Evolutionary conservation across 2,329 filamentous ascomycete species (phyloP).

Genomic region (Ilyonectria robusta): DNA sequence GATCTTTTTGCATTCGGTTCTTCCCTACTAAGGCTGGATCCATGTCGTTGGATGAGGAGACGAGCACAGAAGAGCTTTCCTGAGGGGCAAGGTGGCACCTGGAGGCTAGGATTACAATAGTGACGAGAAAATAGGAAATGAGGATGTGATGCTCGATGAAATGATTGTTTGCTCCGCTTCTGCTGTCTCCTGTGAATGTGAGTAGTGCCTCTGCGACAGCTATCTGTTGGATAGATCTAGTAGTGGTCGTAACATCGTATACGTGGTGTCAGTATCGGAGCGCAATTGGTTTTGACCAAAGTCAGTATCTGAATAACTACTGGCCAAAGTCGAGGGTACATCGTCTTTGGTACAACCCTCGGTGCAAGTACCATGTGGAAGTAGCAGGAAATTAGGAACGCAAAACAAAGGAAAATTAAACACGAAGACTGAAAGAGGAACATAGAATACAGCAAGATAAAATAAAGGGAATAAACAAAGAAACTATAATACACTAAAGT

Average conservation of each 20-base stretch:
- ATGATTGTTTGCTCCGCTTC: neutral
- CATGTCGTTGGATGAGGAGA: slow-evolving; percentile 44
- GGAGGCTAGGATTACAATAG: slow-evolving; percentile 40
- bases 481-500: too few species aligned
- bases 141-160: slow-evolving; percentile 33
- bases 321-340: too few species aligned
- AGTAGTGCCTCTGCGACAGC: neutral
- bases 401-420: neutral
- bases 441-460: neutral
- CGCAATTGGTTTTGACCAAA: too few species aligned
- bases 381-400: neutral
- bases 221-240: neutral
- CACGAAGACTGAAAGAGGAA: neutral
- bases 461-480: neutral
- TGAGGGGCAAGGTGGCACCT: slow-evolving; percentile 20
- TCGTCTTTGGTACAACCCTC: too few species aligned
- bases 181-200: neutral
- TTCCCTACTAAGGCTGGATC: slow-evolving; percentile 39
- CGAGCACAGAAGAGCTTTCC: slow-evolving; percentile 28
- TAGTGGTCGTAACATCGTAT: too few species aligned
- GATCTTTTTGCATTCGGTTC: slow-evolving; percentile 43
- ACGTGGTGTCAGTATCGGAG: too few species aligned
- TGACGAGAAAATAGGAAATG: slow-evolving; percentile 47
- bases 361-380: too few species aligned
- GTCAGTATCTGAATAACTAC: too few species aligned